A percentile compares a stretch with the other conserved stretches of the same genome.
Evolutionary conservation across 176 grass and related monocot genomes (phyloP).

Genomic region (Oryza brachyantha): DNA sequence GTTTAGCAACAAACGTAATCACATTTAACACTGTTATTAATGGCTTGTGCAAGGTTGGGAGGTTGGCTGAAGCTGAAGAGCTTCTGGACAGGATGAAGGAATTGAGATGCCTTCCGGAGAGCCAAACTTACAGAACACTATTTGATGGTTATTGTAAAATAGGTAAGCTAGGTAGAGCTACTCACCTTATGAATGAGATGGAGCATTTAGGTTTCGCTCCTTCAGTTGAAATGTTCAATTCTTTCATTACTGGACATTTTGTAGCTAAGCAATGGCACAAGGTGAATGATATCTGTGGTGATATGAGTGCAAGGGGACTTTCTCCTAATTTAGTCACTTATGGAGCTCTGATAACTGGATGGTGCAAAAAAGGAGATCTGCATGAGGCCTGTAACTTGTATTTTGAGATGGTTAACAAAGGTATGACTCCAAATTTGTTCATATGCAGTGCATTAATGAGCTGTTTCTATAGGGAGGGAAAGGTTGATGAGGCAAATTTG

Average conservation of each 20-base stretch:
- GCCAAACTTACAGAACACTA: slow-evolving; percentile 76
- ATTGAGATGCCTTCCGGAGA: slow-evolving; percentile 59
- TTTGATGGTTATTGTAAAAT: slow-evolving; percentile 80
- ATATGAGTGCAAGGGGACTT: slow-evolving; percentile 56
- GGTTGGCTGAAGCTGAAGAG: slow-evolving; percentile 61
- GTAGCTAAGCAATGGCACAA: slow-evolving; percentile 45
- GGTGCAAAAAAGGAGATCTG: slow-evolving; percentile 78
- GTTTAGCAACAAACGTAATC: slow-evolving; percentile 53
- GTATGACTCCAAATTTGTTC: slow-evolving; percentile 63
- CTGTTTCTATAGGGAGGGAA: slow-evolving; percentile 79
- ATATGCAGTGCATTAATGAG: slow-evolving; percentile 71
- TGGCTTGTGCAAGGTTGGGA: slow-evolving; percentile 72
- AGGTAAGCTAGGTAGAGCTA: slow-evolving; percentile 57
- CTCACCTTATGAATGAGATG: slow-evolving; percentile 58
- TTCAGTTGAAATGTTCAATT: slow-evolving; percentile 92
- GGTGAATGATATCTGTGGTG: slow-evolving; percentile 47
- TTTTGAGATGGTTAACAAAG: slow-evolving; percentile 78
- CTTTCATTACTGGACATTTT: slow-evolving; percentile 77
- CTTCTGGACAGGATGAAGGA: slow-evolving; percentile 64
- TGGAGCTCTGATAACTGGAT: slow-evolving; percentile 81
- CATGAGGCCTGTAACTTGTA: slow-evolving; percentile 63
- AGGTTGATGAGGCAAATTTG: slow-evolving; percentile 85
- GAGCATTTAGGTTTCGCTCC: slow-evolving; percentile 57
- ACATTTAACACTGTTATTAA: slow-evolving; percentile 72
- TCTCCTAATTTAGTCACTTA: slow-evolving; percentile 76